Conservation (phyloP, 2,329 filamentous ascomycete genomes). For the Metarhizium rileyi region DNA sequence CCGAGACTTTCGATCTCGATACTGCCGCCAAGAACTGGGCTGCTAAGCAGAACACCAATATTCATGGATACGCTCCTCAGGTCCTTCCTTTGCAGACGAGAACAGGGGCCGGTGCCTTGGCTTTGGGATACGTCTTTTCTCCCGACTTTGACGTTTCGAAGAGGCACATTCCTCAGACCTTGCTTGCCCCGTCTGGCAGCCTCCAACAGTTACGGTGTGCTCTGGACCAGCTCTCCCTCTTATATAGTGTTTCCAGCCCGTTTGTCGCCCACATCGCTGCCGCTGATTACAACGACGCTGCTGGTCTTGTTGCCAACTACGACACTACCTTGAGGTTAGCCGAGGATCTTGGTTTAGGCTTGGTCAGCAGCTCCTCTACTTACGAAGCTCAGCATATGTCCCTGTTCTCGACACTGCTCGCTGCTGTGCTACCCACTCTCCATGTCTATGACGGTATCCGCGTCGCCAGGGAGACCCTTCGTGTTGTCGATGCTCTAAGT, state of each 20-base stretch:
- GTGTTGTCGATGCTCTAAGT: slow-evolving; percentile 73
- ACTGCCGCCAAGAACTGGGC: slow-evolving; percentile 73
- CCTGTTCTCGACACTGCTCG: slow-evolving; percentile 73
- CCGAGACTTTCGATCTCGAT: slow-evolving; percentile 87
- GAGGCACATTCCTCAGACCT: slow-evolving; percentile 81
- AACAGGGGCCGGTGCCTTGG: slow-evolving; percentile 79
- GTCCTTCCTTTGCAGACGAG: slow-evolving; percentile 79
- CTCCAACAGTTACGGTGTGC: slow-evolving; percentile 71
- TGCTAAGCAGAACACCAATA: slow-evolving; percentile 60
- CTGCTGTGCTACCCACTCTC: slow-evolving; percentile 68
- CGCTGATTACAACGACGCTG: slow-evolving; percentile 63
- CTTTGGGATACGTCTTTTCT: slow-evolving; percentile 94
- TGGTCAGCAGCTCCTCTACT: slow-evolving; percentile 76
- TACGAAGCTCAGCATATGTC: slow-evolving; percentile 96
- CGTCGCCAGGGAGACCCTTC: slow-evolving; percentile 71
- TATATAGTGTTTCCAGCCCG: slow-evolving; percentile 87
- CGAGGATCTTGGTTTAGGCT: slow-evolving; percentile 80
- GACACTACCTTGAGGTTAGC: slow-evolving; percentile 67
- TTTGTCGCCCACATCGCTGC: slow-evolving; percentile 90
- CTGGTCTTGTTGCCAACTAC: slow-evolving; percentile 81
- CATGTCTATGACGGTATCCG: slow-evolving; percentile 84
- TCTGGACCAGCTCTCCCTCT: slow-evolving; percentile 81
- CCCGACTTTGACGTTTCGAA: slow-evolving; percentile 90
- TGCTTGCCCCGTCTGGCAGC: slow-evolving; percentile 77
- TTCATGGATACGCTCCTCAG: slow-evolving; percentile 68